Evolutionary conservation across 2,329 filamentous ascomycete genomes (phyloP), one percentile per base, ranked within the genome.

Genomic region (Penicillium sp.): DNA sequence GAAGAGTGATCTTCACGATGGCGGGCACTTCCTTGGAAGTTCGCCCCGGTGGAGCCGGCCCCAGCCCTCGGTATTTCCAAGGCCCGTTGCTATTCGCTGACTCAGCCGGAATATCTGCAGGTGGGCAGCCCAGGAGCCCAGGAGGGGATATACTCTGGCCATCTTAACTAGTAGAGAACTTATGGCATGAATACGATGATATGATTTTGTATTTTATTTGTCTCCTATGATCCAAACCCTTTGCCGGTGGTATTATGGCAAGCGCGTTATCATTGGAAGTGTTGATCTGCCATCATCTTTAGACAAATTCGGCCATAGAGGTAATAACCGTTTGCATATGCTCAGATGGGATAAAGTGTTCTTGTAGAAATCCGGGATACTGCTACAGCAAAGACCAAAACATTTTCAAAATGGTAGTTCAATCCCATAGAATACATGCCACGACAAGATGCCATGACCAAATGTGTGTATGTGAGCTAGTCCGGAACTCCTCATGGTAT

Each of bases 241-340:
- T 48, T 33, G 38, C 19, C 45, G 39, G 49, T 40, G 37, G 8
- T 12, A 32, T 10, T 19, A 42, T 22, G 45, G 38, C 43, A 37
- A 51, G 56, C 53, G 61, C 55, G 44, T 43, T 45, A 53, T 44
- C 34, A 45, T 59, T 40, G 38, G 50, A 49, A n/a, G 6, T n/a
- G 33, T 58, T 63, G 49, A 67, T 75, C 58, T 75, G 53, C 73
- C 73, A 75, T 72, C 71, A 64, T 66, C 66, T 75, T 73, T 75
- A 75, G 73, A 70, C 69, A 62, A 47, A 66, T 67, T 66, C 61
- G 64, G 62, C 66, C 65, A 71, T 66, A 52, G 64, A 53, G 39
- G 33, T 42, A 52, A 38, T 7, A 35, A 38, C 47, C 53, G 61
- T 46, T 55, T 56, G 64, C 62, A 65, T 57, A 69, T 69, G 67